Conservation (phyloP, 257 asterid genomes). For the Handroanthus guayacan region DNA sequence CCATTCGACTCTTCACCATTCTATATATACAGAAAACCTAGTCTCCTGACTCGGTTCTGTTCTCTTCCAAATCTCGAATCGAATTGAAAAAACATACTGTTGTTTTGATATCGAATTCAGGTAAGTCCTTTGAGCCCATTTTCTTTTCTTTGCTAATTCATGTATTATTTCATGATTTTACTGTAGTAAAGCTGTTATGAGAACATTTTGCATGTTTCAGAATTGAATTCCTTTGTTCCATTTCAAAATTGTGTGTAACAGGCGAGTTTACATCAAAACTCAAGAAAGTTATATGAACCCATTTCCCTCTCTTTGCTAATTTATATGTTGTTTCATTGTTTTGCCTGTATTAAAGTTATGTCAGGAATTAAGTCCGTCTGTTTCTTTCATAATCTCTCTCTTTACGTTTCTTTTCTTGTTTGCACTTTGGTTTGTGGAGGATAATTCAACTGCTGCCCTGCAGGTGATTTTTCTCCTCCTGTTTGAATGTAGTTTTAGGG, state of each 20-base stretch:
- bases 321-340: constrained; percentile 5
- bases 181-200: constrained; percentile 26
- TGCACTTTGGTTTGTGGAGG: constrained; percentile 13
- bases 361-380: constrained; percentile 23
- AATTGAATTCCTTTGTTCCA: constrained; percentile 26
- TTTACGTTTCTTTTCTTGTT: background rate
- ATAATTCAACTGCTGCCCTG: background rate
- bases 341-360: constrained; percentile 1
- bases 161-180: constrained; percentile 21
- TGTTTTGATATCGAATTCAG: constrained; percentile 44
- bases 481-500: constrained; percentile 38
- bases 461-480: constrained; percentile 22
- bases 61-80: constrained; percentile 44
- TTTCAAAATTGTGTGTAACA: constrained; percentile 19
- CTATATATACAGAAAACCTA: constrained; percentile 39
- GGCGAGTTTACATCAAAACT: constrained; percentile 25
- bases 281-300: constrained; percentile 29
- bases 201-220: constrained; percentile 34
- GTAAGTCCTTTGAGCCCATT: constrained; percentile 50
- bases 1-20: constrained; percentile 49
- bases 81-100: constrained; percentile 27
- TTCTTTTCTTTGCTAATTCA: constrained; percentile 13
- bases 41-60: constrained; percentile 58
- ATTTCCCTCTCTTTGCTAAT: constrained; percentile 29
- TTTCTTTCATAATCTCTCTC: constrained; percentile 18